Conservation (phyloP, 1,284 basidiomycete genomes). For the Cerrena zonata region DNA sequence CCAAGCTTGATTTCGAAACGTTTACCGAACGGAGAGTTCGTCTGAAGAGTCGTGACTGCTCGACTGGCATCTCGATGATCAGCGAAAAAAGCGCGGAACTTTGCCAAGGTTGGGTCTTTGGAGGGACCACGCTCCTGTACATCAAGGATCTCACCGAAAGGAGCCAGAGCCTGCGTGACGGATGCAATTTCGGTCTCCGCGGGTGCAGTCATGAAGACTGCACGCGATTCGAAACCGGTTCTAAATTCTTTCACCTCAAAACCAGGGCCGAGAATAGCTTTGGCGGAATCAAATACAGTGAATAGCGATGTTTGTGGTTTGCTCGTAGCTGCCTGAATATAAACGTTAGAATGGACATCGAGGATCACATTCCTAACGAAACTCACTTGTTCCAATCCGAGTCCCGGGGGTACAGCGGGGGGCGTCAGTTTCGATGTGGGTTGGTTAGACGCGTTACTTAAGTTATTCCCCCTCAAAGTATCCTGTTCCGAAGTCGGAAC, state of each 20-base stretch:
- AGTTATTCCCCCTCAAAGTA: not conserved
- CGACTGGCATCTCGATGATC: constrained; percentile 41
- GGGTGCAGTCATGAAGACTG: constrained; percentile 32
- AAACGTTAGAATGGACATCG: not conserved
- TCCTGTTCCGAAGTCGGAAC: not conserved
- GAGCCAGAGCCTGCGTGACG: constrained; percentile 16
- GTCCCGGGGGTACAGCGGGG: constrained; percentile 21
- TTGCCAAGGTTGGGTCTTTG: constrained; percentile 19
- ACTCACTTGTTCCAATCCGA: constrained; percentile 22
- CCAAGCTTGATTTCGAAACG: constrained; percentile 38
- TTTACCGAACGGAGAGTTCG: constrained; percentile 30
- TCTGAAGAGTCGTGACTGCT: constrained; percentile 46
- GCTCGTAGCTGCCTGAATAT: not conserved
- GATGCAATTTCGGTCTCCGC: constrained; percentile 6
- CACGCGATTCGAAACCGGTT: constrained; percentile 41
- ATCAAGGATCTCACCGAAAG: constrained; percentile 43
- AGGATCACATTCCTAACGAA: not conserved
- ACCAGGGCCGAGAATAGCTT: constrained; percentile 34
- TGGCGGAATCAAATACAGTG: constrained; percentile 23
- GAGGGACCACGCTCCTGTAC: constrained; percentile 28
- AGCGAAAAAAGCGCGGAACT: constrained; percentile 41
- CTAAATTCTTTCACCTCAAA: constrained; percentile 32
- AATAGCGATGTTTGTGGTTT: constrained; percentile 13
- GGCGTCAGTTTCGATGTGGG: not conserved
- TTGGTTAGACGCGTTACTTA: not conserved